These are phyloP conservation scores for Ceratocystis huliohia DNA, from an alignment of 2,329 filamentous ascomycete species.

Conservation along the genomic window DNA sequence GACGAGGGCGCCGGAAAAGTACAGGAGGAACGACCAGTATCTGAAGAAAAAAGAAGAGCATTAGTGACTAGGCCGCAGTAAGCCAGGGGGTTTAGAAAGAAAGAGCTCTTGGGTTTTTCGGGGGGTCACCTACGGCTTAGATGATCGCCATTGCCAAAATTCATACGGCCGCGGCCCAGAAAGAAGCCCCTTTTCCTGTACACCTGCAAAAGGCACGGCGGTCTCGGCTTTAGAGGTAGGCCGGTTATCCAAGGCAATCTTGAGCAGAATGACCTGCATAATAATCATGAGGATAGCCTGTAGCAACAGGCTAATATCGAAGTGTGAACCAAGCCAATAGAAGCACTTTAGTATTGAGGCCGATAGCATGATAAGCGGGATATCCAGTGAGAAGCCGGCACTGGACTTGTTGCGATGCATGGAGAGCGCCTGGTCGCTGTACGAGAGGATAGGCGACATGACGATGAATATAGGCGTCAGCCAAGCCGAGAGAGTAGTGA, in stretches of 20 bases:
- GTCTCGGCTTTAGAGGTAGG: conserved; percentile 46
- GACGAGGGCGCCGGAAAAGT: conserved; percentile 49
- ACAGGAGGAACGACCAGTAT: conserved; percentile 67
- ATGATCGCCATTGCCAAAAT: conserved; percentile 72
- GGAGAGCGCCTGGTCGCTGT: conserved; percentile 51
- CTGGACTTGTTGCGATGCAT: conserved; percentile 54
- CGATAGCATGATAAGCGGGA: conserved; percentile 59
- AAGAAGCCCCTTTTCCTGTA: conserved; percentile 24
- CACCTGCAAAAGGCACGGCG: conserved; percentile 45
- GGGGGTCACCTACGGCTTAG: conserved; percentile 45
- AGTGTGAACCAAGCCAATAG: conserved; percentile 55
- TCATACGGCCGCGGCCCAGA: conserved; percentile 50
- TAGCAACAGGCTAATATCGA: conserved; percentile 49
- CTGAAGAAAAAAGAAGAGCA: conserved; percentile 30
- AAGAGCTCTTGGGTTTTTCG: too few species aligned
- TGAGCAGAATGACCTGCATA: conserved; percentile 51
- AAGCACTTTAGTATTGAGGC: conserved; percentile 56
- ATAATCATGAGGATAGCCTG: conserved; percentile 54
- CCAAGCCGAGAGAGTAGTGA: conserved; percentile 40
- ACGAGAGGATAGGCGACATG: conserved; percentile 50
- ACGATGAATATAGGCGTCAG: conserved; percentile 52
- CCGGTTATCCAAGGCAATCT: conserved; percentile 57
- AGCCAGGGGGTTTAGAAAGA: neutral
- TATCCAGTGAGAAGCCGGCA: conserved; percentile 57
- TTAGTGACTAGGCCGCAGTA: neutral